Evolutionary conservation across 805 yeast genomes (phyloP).

Genomic region (Hanseniaspora singularis): DNA sequence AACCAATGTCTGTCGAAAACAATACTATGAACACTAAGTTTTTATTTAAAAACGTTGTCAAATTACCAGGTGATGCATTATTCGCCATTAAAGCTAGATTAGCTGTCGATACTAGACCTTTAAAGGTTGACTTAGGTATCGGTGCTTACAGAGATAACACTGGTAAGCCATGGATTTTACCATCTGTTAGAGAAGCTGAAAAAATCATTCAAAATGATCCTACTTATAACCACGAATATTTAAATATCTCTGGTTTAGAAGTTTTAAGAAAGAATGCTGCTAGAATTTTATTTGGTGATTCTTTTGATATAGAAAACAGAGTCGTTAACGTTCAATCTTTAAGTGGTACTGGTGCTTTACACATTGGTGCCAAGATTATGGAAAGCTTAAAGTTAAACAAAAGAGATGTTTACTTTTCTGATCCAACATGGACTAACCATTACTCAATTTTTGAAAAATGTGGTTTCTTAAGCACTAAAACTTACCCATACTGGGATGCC

Average conservation of each 20-base stretch:
- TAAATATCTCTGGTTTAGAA: slow-evolving; percentile 67
- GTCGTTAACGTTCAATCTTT: slow-evolving; percentile 78
- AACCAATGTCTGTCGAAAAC: slow-evolving; percentile 3
- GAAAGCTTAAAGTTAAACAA: slow-evolving; percentile 19
- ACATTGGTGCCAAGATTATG: slow-evolving; percentile 56
- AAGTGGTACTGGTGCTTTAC: slow-evolving; percentile 94
- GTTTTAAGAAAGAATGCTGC: slow-evolving; percentile 61
- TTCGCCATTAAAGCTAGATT: slow-evolving; percentile 68
- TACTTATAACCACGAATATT: slow-evolving; percentile 71
- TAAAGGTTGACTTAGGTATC: slow-evolving; percentile 76
- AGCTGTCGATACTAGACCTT: slow-evolving; percentile 42
- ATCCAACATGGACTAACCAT: slow-evolving; percentile 98
- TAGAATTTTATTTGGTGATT: slow-evolving; percentile 53
- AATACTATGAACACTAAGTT: slow-evolving; percentile 29
- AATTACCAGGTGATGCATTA: slow-evolving; percentile 75
- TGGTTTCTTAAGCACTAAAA: slow-evolving; percentile 48
- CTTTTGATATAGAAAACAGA: slow-evolving; percentile 46
- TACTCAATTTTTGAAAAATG: slow-evolving; percentile 61
- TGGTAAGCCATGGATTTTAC: slow-evolving; percentile 83
- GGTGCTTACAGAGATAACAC: slow-evolving; percentile 88
- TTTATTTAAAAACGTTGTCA: slow-evolving; percentile 37
- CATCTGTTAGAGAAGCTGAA: slow-evolving; percentile 64
- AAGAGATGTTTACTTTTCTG: slow-evolving; percentile 53
- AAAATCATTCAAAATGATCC: slow-evolving; percentile 44
- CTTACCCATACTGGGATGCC: slow-evolving; percentile 80